Conservation (phyloP, 1,284 basidiomycete genomes). For the Cutaneotrichosporon sp. region DNA sequence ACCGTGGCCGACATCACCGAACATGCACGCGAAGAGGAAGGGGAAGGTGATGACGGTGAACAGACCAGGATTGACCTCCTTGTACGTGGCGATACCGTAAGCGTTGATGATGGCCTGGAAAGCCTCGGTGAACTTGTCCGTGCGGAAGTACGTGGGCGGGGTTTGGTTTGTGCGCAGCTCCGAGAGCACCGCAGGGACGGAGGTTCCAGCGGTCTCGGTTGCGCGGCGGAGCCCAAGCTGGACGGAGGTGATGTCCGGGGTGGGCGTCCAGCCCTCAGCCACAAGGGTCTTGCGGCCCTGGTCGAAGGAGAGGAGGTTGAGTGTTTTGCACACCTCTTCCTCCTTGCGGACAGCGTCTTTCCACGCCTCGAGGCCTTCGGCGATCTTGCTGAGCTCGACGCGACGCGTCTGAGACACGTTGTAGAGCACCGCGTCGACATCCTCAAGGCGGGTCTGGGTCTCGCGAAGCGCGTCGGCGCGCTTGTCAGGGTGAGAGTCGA, state of each 20-base stretch:
- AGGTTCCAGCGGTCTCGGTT: constrained; percentile 92
- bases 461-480: constrained; percentile 85
- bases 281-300: constrained; percentile 88
- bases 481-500: constrained; percentile 89
- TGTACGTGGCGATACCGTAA: constrained; percentile 91
- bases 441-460: constrained; percentile 83
- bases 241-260: constrained; percentile 78
- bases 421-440: constrained; percentile 83
- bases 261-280: constrained; percentile 97
- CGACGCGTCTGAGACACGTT: constrained; percentile 84
- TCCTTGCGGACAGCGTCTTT: constrained; percentile 91
- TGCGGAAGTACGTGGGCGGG: constrained; percentile 92
- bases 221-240: constrained; percentile 86
- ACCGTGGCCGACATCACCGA: constrained; percentile 97
- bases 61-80: constrained; percentile 95
- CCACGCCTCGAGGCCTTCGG: constrained; percentile 84
- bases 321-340: constrained; percentile 89
- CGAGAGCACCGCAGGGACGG: constrained; percentile 84
- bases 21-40: constrained; percentile 99
- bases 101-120: constrained; percentile 98
- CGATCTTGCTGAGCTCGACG: constrained; percentile 77
- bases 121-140: constrained; percentile 94
- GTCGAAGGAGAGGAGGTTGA: constrained; percentile 94
- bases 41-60: constrained; percentile 95
- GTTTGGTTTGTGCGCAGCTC: constrained; percentile 85